Base-by-base conservation (phyloP, 352 stramenopile species). In the Phytophthora litchii region DNA sequence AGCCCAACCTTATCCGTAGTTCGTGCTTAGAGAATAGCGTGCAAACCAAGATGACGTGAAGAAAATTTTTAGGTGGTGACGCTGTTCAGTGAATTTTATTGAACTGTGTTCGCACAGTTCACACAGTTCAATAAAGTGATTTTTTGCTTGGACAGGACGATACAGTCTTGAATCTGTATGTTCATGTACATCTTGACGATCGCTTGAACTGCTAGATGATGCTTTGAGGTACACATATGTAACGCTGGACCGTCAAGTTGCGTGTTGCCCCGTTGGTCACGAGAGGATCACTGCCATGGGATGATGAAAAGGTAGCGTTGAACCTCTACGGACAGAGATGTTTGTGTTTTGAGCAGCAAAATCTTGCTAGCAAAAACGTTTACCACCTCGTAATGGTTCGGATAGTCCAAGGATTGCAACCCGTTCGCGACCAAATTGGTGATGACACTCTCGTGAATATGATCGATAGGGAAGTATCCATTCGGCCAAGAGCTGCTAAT, bases 151-250 rank as follows among this genome's bases (percentile, higher is more conserved):
- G 41, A 42, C 16, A 27, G 25, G 32, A 32, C 23, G 17, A 38
- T 23, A 16, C 32, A 43, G 31, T 32, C 45, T 27, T 3, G 3
- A 34, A 4, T 34, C 10, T 27, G 23, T 7, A 54, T 44, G 47
- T 21, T 11, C 29, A 11, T 14, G 16, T 49, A 64, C 56, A 53
- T 64, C 47, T 64, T 64, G 56, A 59, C 56, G 47, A 59, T 54
- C 46, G 54, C 14, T 41, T 27, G 23, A 5, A 27, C 3, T 27
- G 23, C 23, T 27, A 27, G 23, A 5, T 34, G 1, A 14, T 47
- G 1, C 17, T 34, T 46, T 16, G n/a, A n/a, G 35, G 23, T 14
- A 17, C 25, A 17, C 34, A 47, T 59, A 47, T 32, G 37, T 64
- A 64, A 64, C 16, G 32, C 4, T 0, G 11, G 1, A 4, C 53